Evolutionary conservation across 176 grass and related monocot genomes (phyloP).

Genomic region (Ensete ventricosum): DNA sequence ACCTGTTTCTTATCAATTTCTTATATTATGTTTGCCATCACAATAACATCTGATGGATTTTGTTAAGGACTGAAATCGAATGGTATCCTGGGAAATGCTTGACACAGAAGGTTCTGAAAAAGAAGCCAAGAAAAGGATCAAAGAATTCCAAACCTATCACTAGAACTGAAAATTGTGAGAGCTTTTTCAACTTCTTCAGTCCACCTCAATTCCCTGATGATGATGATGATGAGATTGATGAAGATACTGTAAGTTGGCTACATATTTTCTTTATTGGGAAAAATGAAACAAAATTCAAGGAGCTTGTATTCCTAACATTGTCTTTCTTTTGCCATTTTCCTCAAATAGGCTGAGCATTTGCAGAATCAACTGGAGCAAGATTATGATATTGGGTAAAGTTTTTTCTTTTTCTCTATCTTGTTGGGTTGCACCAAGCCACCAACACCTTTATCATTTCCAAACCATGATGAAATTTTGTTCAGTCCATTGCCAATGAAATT

Average conservation of each 20-base stretch:
- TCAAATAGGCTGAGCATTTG: constrained; percentile 72
- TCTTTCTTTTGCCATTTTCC: constrained; percentile 6
- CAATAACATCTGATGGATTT: constrained; percentile 6
- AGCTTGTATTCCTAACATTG: background rate
- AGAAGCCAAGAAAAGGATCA: constrained; percentile 89
- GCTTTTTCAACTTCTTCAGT: constrained; percentile 98
- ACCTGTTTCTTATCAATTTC: background rate
- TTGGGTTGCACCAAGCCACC: background rate
- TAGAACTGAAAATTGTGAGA: constrained; percentile 86
- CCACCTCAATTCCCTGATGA: constrained; percentile 94
- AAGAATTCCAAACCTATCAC: constrained; percentile 80
- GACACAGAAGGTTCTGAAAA: constrained; percentile 88
- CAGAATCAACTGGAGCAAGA: constrained; percentile 96
- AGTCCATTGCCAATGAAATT: background rate
- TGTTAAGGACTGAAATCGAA: constrained; percentile 71
- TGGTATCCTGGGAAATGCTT: constrained; percentile 82
- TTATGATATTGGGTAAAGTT: constrained; percentile 82
- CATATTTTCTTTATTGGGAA: background rate
- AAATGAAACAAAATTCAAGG: background rate
- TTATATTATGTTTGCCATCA: background rate
- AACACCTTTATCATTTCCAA: background rate
- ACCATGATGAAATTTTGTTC: background rate
- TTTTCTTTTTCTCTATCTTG: background rate
- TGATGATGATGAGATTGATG: constrained; percentile 82
- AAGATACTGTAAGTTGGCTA: constrained; percentile 55